phyloP scores from a whole-genome alignment of 2,329 filamentous ascomycete genomes.

The Alternaria rosae region DNA sequence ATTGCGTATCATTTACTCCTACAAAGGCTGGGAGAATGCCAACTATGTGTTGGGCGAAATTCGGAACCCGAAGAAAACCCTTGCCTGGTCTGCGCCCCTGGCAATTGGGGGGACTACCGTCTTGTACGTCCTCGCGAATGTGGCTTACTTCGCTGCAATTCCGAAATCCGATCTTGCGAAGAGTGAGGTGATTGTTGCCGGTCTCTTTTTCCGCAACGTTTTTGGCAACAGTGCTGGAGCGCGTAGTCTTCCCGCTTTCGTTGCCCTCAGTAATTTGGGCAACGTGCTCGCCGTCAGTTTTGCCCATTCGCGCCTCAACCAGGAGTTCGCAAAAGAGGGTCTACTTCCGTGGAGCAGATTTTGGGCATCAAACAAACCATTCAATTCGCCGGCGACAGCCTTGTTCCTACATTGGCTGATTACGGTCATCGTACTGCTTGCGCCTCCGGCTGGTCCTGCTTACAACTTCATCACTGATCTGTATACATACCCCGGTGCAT shows the following conservation, averaged over 20 bases:
- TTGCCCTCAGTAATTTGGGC: constrained; percentile 67
- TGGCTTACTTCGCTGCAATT: constrained; percentile 71
- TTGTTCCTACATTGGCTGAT: constrained; percentile 72
- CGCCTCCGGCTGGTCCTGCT: constrained; percentile 70
- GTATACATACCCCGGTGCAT: constrained; percentile 48
- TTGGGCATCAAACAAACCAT: constrained; percentile 74
- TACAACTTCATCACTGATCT: constrained; percentile 72
- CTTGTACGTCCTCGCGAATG: constrained; percentile 69
- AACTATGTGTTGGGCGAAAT: constrained; percentile 69
- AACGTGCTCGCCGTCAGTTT: constrained; percentile 70
- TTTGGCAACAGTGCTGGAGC: constrained; percentile 64
- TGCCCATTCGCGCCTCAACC: constrained; percentile 65
- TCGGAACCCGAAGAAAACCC: constrained; percentile 62
- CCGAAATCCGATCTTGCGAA: constrained; percentile 64
- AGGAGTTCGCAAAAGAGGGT: constrained; percentile 74
- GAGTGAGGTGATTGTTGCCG: constrained; percentile 67
- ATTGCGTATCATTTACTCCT: constrained; percentile 67
- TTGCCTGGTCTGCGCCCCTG: constrained; percentile 64
- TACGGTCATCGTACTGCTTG: constrained; percentile 70
- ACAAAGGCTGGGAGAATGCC: constrained; percentile 62
- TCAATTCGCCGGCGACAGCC: constrained; percentile 63
- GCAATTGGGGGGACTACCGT: constrained; percentile 66
- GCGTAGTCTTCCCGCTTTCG: constrained; percentile 57
- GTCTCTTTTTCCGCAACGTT: constrained; percentile 67
- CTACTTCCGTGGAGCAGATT: constrained; percentile 70